Base-by-base conservation (phyloP, 2,329 filamentous ascomycete species). In the Microdochium paspali region DNA sequence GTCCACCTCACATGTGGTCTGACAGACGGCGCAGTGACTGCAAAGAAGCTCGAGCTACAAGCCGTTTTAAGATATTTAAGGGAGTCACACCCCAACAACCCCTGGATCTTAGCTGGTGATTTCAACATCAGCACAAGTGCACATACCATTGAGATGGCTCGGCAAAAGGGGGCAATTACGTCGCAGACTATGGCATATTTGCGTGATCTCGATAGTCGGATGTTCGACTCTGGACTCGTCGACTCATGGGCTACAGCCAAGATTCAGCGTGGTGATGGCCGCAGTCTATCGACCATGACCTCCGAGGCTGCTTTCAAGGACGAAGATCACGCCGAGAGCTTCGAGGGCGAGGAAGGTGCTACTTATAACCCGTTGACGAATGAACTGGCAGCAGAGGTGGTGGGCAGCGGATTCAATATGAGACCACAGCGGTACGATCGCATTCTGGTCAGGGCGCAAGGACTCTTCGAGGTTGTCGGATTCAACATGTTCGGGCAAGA, bases 381-480 rank as follows among this genome's bases (percentile, higher is more conserved):
- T 54, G 58, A 61, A 1, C 66, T 83, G 12, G 80, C 82, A 3
- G 70, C 73, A 1, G 65, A 68, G 10, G 71, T 72, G 3, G 71
- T 74, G 1, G 68, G 67, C 3, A 65, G 58, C 43, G 70, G 71
- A 1, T 61, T 67, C 44, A 70, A 77, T 44, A 73, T 72, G 53
- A 69, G 79, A 20, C 80, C 82, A 2, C 82, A 85, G 56, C 66
- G 83, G 44, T 85, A 85, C 50, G 81, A 85, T 55, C 71, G 82
- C 28, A 80, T 86, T 42, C 61, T 84, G 2, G 61, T 80, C 28
- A 74, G 70, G 42, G 63, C 65, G 6, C 61, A 66, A 15, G 67
- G 61, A 3, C 35, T 58, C 2, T 58, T 76, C 5, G 55, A 61
- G 15, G 60, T 76, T 4, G 56, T 56, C 3, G 58, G 64, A 0